phyloP scores from a whole-genome alignment of 441 rosid genomes.

The Adansonia grandidieri region DNA sequence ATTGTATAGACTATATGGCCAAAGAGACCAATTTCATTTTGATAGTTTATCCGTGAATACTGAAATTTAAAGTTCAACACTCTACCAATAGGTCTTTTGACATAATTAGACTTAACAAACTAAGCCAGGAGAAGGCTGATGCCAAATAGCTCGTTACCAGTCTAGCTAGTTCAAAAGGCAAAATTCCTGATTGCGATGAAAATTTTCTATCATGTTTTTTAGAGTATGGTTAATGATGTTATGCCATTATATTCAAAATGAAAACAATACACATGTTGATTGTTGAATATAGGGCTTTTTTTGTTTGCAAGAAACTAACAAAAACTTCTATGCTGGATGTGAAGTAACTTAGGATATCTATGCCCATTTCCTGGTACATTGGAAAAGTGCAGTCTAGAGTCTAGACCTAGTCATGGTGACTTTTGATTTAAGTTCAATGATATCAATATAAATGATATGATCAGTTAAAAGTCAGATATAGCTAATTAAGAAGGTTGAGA shows the following conservation, averaged over 20 bases:
- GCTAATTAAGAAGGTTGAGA: not conserved
- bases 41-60: no score
- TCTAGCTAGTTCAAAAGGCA: constrained; percentile 8
- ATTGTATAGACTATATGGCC: not conserved
- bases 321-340: not conserved
- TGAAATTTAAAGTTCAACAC: no score
- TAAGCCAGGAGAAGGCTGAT: not conserved
- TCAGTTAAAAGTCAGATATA: no score
- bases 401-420: no score
- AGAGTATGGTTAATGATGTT: not conserved
- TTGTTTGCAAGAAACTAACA: not conserved
- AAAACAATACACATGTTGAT: no score
- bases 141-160: not conserved
- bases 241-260: no score
- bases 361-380: not conserved
- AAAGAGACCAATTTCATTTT: not conserved
- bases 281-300: not conserved
- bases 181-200: not conserved
- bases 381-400: not conserved
- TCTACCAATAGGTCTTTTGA: no score
- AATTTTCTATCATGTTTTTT: not conserved
- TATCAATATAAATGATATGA: not conserved
- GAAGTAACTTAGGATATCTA: not conserved
- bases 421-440: not conserved
- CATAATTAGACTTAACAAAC: not conserved